Percentiles rank a stretch among this genome's conserved stretches.
These are phyloP conservation scores for Daldinia vernicosa DNA, from an alignment of 495 filamentous ascomycete species.

Conservation along the genomic window DNA sequence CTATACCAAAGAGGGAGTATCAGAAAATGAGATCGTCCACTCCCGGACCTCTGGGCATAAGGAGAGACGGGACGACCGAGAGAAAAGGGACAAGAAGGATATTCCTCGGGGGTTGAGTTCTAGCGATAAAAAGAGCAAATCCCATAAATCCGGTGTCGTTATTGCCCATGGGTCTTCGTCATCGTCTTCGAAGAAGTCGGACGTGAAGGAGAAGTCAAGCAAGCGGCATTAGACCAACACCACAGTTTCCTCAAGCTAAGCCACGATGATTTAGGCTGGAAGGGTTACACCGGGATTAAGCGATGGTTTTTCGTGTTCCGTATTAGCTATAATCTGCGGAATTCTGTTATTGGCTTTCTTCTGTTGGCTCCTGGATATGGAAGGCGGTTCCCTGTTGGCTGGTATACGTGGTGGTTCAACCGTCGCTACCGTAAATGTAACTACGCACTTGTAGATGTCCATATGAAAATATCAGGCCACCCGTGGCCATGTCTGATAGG, in stretches of 20 bases:
- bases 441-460: constrained; percentile 34
- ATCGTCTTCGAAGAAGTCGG: constrained; percentile 28
- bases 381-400: constrained; percentile 7
- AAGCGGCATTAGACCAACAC: constrained; percentile 25
- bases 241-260: neutral
- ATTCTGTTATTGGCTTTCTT: constrained; percentile 16
- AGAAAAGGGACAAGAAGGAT: constrained; percentile 41
- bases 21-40: constrained; percentile 33
- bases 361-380: constrained; percentile 11
- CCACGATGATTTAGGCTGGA: neutral
- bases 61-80: constrained; percentile 41
- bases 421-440: constrained; percentile 38
- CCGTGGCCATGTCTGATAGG: constrained; percentile 6
- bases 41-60: constrained; percentile 31
- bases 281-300: neutral
- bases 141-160: constrained; percentile 41
- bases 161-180: constrained; percentile 44
- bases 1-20: constrained; percentile 44
- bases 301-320: constrained; percentile 15
- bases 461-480: constrained; percentile 23
- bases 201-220: constrained; percentile 32
- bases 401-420: constrained; percentile 27
- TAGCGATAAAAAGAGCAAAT: constrained; percentile 39
- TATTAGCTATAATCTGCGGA: neutral
- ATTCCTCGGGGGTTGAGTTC: constrained; percentile 25